Evolutionary conservation across 805 yeast species (phyloP), one percentile per base, ranked within the genome.

Genomic region (Maudiozyma barnettii): DNA sequence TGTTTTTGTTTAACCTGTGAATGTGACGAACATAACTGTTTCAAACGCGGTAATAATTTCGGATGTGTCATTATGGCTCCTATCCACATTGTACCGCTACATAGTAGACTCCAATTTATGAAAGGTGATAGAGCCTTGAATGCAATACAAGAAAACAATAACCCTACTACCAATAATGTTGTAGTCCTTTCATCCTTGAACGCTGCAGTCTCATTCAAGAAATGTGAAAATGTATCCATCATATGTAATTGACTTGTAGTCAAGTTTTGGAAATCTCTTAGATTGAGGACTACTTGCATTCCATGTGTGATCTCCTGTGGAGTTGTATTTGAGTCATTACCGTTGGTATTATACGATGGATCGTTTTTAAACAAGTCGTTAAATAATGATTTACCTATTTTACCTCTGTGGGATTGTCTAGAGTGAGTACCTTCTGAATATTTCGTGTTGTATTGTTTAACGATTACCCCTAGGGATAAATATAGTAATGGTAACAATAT

Each of bases 221-320:
- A 73, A 33, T 66, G 66, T 49, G 84, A 88, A 7, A 76, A 62
- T 16, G 67, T 63, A 19, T 81, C 80, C 45, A 78, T 65, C 0
- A 71, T 58, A 14, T 69, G 65, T 22, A 85, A 70, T 7, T 82
- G 49, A 45, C 75, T 76, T 0, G 82, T 69, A 16, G 86, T 76
- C 33, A 79, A 63, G 51, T 79, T 78, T 60, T 87, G 95, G 23
- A 85, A 68, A 57, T 85, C 91, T 48, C 85, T 72, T 80, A 86
- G 72, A 54, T 82, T 85, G 49, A 80, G 61, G 3, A 73, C 54
- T 44, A 74, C 65, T 42, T 73, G 76, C 60, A 69, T 64, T 19
- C 71, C 66, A 45, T 33, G 39, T 4, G 45, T 50, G 6, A 52
- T 43, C 14, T 59, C 57, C 19, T 33, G 36, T 33, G 36, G 36